phyloP scores from a whole-genome alignment of 176 grass and related monocot species.

The Musa troglodytarum region DNA sequence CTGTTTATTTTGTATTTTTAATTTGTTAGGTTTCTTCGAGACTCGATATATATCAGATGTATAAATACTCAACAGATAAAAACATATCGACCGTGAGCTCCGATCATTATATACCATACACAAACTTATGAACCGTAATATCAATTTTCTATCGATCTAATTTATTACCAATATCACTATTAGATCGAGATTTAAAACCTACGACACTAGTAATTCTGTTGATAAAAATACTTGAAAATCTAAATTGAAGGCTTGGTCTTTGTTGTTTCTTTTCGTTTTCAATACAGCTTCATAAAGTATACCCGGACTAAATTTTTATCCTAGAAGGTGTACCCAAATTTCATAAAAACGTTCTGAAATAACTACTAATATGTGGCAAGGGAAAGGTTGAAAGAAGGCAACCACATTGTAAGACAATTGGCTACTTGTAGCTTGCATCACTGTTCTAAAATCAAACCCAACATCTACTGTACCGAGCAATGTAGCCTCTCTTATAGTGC shows the following conservation, averaged over 20 bases:
- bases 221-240: neutral
- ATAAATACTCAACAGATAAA: too few species aligned
- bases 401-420: neutral
- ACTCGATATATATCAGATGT: too few species aligned
- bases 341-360: neutral
- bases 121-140: too few species aligned
- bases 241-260: neutral
- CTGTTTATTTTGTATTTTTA: too few species aligned
- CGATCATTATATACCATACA: too few species aligned
- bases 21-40: too few species aligned
- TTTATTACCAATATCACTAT: too few species aligned
- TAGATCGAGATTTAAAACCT: too few species aligned
- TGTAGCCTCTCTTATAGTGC: slow-evolving; percentile 73
- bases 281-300: neutral
- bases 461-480: slow-evolving; percentile 63
- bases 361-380: neutral
- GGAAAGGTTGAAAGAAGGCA: neutral
- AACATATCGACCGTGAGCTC: too few species aligned
- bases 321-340: neutral
- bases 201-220: neutral
- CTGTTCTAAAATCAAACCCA: slow-evolving; percentile 56
- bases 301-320: too few species aligned
- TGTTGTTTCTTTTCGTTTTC: neutral
- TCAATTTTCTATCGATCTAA: too few species aligned
- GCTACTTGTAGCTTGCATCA: neutral